phyloP scores from a whole-genome alignment of 306 rosid species.

The Delonix regia region DNA sequence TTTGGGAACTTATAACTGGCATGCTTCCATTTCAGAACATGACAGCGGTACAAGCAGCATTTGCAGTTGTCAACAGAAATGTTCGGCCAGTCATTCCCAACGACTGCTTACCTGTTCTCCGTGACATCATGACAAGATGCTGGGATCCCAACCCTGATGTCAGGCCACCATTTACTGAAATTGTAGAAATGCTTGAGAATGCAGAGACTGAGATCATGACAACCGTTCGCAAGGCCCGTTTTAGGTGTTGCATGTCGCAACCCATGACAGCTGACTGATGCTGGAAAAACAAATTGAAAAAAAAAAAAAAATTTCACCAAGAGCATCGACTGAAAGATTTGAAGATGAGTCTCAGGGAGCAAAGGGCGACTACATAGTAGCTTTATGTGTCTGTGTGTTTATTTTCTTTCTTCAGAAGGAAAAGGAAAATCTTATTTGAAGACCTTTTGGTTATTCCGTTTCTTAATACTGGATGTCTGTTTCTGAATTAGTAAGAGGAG shows the following conservation, averaged over 20 bases:
- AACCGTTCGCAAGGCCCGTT: slow-evolving; percentile 92
- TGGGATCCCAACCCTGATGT: slow-evolving; percentile 99
- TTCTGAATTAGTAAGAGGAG: slow-evolving; percentile 61
- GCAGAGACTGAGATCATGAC: slow-evolving; percentile 95
- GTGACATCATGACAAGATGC: slow-evolving; percentile 95
- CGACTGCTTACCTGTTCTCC: slow-evolving; percentile 86
- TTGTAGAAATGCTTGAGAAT: slow-evolving; percentile 86
- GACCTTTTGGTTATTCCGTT: slow-evolving; percentile 52
- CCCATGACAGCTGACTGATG: slow-evolving; percentile 93
- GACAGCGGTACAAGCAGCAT: slow-evolving; percentile 99
- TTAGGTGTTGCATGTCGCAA: slow-evolving; percentile 91
- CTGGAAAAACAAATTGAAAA: slow-evolving; percentile 35
- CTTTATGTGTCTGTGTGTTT: slow-evolving; percentile 65
- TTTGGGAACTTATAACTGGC: slow-evolving; percentile 97
- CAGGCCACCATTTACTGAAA: slow-evolving; percentile 81
- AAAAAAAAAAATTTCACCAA: slow-evolving; percentile 37
- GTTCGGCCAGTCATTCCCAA: slow-evolving; percentile 84
- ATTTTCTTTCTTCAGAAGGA: slow-evolving; percentile 42
- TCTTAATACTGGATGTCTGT: slow-evolving; percentile 49
- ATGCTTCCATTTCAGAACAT: slow-evolving; percentile 98
- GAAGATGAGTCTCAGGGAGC: slow-evolving; percentile 44
- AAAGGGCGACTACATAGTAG: slow-evolving; percentile 53
- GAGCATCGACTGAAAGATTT: slow-evolving; percentile 45
- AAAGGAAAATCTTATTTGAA: slow-evolving; percentile 41
- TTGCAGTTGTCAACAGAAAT: slow-evolving; percentile 90